Percentiles rank a stretch among this genome's conserved stretches.
Conservation (phyloP, 257 asterid species). For the Thymus quinquecostatus region DNA sequence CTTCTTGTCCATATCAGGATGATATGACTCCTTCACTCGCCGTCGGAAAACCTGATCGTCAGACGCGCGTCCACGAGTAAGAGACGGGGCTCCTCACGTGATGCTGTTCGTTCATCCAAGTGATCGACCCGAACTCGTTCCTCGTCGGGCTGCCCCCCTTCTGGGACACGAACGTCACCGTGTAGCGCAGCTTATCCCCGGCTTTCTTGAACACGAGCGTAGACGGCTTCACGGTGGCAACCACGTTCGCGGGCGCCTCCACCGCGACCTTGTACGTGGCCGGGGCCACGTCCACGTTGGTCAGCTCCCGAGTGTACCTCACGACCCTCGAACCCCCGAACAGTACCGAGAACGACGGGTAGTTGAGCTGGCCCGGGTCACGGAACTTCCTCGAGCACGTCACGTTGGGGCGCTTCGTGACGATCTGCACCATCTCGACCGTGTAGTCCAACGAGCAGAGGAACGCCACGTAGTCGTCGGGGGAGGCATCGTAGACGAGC, state of each 20-base stretch:
- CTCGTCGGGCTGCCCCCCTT: constrained; percentile 33
- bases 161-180: constrained; percentile 64
- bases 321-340: constrained; percentile 69
- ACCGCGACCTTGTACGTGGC: constrained; percentile 48
- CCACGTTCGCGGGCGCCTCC: constrained; percentile 50
- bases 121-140: constrained; percentile 64
- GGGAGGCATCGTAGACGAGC: constrained; percentile 53
- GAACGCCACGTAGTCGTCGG: constrained; percentile 54
- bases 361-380: constrained; percentile 82
- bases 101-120: constrained; percentile 64
- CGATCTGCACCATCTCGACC: constrained; percentile 43
- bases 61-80: constrained; percentile 56
- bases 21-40: neutral
- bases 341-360: constrained; percentile 77
- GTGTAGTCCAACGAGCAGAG: constrained; percentile 64
- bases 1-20: neutral
- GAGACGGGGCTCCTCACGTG: constrained; percentile 78
- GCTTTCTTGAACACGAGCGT: constrained; percentile 51
- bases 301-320: constrained; percentile 61
- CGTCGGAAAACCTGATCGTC: neutral
- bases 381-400: constrained; percentile 57
- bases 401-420: constrained; percentile 56
- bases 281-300: constrained; percentile 74
- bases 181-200: constrained; percentile 56
- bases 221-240: constrained; percentile 60